Percentiles rank a stretch among this genome's conserved stretches.
These are phyloP conservation scores for Chlamydomonas incerta DNA, from an alignment of 139 green algal genomes.

Conservation along the genomic window DNA sequence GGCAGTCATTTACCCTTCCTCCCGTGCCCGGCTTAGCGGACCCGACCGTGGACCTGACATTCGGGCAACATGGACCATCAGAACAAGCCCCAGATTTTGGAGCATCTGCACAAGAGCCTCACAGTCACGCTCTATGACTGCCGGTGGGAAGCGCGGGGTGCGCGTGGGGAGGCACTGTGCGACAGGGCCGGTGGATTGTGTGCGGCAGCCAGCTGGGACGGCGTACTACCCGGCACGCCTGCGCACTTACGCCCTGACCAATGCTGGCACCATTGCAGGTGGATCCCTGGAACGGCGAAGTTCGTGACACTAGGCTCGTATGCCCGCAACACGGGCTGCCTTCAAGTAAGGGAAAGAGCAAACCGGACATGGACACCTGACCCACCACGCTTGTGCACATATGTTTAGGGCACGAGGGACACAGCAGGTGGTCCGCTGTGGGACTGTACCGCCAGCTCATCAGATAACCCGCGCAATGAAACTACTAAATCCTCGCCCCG, in stretches of 20 bases:
- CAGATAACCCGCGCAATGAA: too few relatives aligned
- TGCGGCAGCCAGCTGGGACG: too few relatives aligned
- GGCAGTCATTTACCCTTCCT: too few relatives aligned
- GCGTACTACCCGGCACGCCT: too few relatives aligned
- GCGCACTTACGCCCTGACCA: background rate
- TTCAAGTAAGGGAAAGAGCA: conserved; percentile 69
- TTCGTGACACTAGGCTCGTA: conserved; percentile 84
- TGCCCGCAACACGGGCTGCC: conserved; percentile 73
- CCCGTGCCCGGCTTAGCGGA: too few relatives aligned
- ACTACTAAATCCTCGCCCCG: too few relatives aligned
- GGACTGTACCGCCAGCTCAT: too few relatives aligned
- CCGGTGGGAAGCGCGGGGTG: conserved; percentile 56
- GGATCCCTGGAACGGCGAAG: conserved; percentile 85
- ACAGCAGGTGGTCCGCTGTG: too few relatives aligned
- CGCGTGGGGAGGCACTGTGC: background rate
- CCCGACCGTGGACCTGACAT: too few relatives aligned
- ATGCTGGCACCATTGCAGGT: conserved; percentile 62
- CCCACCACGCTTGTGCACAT: background rate
- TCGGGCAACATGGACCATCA: conserved; percentile 50
- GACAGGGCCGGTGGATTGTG: background rate
- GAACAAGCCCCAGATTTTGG: conserved; percentile 81
- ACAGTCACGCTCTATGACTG: conserved; percentile 85
- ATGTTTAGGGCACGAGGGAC: too few relatives aligned
- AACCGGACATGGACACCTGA: too few relatives aligned
- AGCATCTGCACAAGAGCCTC: conserved; percentile 83